These are phyloP conservation scores for Gyromitra esculenta DNA, from an alignment of 2,329 filamentous ascomycete genomes.

Conservation along the genomic window DNA sequence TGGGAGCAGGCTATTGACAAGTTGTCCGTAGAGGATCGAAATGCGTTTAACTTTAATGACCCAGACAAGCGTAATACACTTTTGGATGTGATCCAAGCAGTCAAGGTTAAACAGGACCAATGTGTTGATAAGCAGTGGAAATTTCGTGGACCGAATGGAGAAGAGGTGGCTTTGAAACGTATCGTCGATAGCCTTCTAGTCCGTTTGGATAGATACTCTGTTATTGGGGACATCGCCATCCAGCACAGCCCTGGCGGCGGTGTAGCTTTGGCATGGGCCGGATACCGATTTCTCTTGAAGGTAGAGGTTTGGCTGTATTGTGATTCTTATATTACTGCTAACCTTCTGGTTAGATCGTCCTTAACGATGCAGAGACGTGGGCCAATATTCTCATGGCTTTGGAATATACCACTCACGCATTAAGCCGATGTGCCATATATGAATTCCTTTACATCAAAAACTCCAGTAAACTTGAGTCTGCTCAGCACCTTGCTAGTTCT, in stretches of 20 bases:
- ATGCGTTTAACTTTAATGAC: constrained; percentile 8
- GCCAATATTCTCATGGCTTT: constrained; percentile 15
- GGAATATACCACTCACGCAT: constrained; percentile 25
- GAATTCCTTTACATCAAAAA: constrained; percentile 4
- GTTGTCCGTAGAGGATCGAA: constrained; percentile 6
- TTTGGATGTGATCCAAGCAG: not conserved
- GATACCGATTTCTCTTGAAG: constrained; percentile 36
- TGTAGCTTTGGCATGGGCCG: constrained; percentile 38
- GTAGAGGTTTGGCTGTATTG: not conserved
- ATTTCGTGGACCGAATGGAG: not conserved
- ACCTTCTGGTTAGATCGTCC: not conserved
- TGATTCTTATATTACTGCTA: not conserved
- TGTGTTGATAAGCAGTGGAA: constrained; percentile 7
- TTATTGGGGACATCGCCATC: constrained; percentile 28
- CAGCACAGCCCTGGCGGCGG: constrained; percentile 27
- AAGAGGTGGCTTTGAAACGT: not conserved
- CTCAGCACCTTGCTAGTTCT: constrained; percentile 4
- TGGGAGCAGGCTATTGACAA: constrained; percentile 21
- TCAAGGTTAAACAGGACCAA: not conserved
- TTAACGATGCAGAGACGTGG: constrained; percentile 27
- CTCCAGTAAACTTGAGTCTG: not conserved
- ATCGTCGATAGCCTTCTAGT: not conserved
- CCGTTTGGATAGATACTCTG: constrained; percentile 21
- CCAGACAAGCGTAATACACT: constrained; percentile 13
- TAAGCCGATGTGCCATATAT: constrained; percentile 31